Evolutionary conservation across 1,284 basidiomycete genomes (phyloP), one percentile per base, ranked within the genome.

Genomic region (Leccinum griseonigrum): DNA sequence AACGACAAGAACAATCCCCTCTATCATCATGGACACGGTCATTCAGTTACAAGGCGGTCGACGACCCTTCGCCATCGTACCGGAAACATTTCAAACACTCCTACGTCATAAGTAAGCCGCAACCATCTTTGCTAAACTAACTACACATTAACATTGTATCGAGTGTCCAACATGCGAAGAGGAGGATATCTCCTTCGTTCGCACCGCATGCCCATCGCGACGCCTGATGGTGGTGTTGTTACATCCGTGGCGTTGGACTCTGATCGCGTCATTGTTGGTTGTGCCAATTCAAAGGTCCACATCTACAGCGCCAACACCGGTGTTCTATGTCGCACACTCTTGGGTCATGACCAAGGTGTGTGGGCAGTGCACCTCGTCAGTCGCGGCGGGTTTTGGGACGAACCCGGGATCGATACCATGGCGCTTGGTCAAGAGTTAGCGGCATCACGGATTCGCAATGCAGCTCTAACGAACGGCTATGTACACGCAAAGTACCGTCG

Each of bases 341-440:
- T 86, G 1, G 97, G 95, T 0, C 96, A 98, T 75, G 88, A 91
- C 18, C 80, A 84, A 9, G 97, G 97, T 10, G 95, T 98, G 1
- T 98, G 97, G 97, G 91, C 92, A 14, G 84, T 98, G 10, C 87
- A 90, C 56, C 81, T 98, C 40, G 86, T 90, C 58, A 81, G 80
- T 56, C 77, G 74, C 18, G 80, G 80, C 9, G 83, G 83, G 4
- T 74, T 71, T 59, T 75, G 72, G 74, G 64, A 66, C n/a, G 70
- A 74, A 56, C 71, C 66, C 55, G 66, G 66, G 67, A 66, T 67
- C 8, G 48, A 67, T 50, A 52, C 43, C 31, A 61, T 57, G 18
- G 13, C 26, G 1, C 11, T 34, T 10, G 54, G 58, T 38, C 63
- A 67, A 18, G 65, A 61, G 9, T 51, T 60, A 26, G 31, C 26